Conservation (phyloP, 306 rosid species). For the Vachellia collinsii region DNA sequence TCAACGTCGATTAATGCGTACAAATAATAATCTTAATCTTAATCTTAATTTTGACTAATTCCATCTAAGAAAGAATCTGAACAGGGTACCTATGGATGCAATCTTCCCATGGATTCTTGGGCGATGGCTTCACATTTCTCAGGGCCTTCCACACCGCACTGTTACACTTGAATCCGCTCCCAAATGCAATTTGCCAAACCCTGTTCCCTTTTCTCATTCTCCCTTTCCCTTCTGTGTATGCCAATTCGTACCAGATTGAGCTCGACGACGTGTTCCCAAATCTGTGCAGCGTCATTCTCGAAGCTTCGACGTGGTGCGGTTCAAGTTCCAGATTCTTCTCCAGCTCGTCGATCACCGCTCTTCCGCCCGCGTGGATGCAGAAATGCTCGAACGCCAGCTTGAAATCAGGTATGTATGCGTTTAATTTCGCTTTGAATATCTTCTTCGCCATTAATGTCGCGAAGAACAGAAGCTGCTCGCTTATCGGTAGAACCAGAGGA, state of each 20-base stretch:
- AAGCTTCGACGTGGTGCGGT: slow-evolving; percentile 54
- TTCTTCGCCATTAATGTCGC: slow-evolving; percentile 45
- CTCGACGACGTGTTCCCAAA: slow-evolving; percentile 73
- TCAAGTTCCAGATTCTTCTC: slow-evolving; percentile 59
- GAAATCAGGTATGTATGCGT: slow-evolving; percentile 66
- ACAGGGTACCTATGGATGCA: slow-evolving; percentile 62
- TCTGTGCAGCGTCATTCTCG: slow-evolving; percentile 67
- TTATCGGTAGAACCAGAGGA: slow-evolving; percentile 63
- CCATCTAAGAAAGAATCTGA: background rate
- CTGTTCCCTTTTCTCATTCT: slow-evolving; percentile 53
- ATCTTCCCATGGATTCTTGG: slow-evolving; percentile 62
- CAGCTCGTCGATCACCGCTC: slow-evolving; percentile 70
- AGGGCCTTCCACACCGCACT: slow-evolving; percentile 72
- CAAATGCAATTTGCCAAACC: slow-evolving; percentile 72
- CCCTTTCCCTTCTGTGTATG: slow-evolving; percentile 67
- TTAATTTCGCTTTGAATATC: slow-evolving; percentile 43
- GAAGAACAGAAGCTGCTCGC: slow-evolving; percentile 64
- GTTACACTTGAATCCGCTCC: slow-evolving; percentile 72
- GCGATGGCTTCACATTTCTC: slow-evolving; percentile 50
- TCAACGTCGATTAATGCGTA: background rate
- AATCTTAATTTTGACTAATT: background rate
- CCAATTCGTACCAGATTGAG: slow-evolving; percentile 73
- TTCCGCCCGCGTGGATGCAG: slow-evolving; percentile 72
- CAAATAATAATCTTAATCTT: background rate
- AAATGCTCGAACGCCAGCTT: slow-evolving; percentile 68